Evolutionary conservation across 352 stramenopile genomes (phyloP).

Genomic region (Globisporangium viniferum): DNA sequence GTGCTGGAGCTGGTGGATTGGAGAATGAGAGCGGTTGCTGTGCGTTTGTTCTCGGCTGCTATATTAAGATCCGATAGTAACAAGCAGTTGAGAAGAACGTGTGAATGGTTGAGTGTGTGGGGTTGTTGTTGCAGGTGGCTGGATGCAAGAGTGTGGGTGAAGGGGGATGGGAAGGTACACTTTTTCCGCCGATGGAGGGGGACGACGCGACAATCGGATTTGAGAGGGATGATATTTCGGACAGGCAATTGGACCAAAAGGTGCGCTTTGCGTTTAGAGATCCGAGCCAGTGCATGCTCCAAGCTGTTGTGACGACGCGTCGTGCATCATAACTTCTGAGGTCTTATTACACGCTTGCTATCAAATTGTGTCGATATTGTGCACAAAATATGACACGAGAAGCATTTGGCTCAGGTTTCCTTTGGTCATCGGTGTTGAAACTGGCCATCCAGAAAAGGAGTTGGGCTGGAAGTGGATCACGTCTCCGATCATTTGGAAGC

Average conservation of each 20-base stretch:
- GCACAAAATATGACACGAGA: no score
- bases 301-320: neutral
- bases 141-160: neutral
- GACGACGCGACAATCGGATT: neutral
- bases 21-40: slow-evolving; percentile 5
- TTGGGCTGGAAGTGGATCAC: no score
- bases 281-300: neutral
- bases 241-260: neutral
- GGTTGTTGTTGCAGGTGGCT: neutral
- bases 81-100: neutral
- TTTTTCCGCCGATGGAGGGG: slow-evolving; percentile 35
- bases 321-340: neutral
- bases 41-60: neutral
- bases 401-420: no score
- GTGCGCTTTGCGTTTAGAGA: neutral
- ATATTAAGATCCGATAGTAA: slow-evolving; percentile 7
- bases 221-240: neutral
- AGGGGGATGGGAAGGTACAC: slow-evolving; percentile 14
- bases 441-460: no score
- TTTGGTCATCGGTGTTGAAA: no score
- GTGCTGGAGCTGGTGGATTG: slow-evolving; percentile 10
- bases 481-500: no score
- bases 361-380: no score
- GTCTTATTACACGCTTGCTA: no score
- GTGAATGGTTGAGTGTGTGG: slow-evolving; percentile 2